phyloP scores from a whole-genome alignment of 2,329 filamentous ascomycete genomes.

The Colletotrichum limetticola region DNA sequence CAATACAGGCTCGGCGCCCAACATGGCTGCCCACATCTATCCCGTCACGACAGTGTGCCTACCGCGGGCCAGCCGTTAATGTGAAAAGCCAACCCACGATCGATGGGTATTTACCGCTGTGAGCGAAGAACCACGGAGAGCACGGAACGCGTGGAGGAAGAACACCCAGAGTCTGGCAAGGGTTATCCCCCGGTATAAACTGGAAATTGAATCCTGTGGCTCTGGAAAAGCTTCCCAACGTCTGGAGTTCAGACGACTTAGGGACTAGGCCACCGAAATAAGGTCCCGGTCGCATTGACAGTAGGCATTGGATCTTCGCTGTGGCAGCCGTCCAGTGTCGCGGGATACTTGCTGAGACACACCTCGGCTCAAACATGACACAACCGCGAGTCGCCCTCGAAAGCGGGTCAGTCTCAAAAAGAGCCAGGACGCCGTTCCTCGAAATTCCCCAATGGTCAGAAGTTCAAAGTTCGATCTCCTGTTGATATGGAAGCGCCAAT shows the following conservation, averaged over 20 bases:
- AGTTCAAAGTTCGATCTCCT: too few species aligned
- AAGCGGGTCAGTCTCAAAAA: not conserved
- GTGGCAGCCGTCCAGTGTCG: constrained; percentile 13
- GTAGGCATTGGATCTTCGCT: constrained; percentile 11
- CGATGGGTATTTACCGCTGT: not conserved
- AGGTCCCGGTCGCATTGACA: not conserved
- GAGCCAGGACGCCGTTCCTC: not conserved
- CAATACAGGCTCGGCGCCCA: not conserved
- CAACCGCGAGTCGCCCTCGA: constrained; percentile 10
- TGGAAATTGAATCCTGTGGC: not conserved
- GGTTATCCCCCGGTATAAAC: not conserved
- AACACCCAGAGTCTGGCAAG: not conserved
- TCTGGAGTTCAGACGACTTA: constrained; percentile 8
- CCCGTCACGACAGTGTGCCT: not conserved
- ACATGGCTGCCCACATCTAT: not conserved
- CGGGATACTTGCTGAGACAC: constrained; percentile 18
- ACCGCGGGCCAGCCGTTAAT: not conserved
- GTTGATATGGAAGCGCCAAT: too few species aligned
- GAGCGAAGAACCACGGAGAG: not conserved
- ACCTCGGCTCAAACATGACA: constrained; percentile 21
- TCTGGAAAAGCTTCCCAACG: not conserved
- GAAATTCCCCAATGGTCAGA: too few species aligned
- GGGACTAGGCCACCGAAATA: not conserved
- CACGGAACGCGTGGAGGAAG: not conserved
- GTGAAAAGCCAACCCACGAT: not conserved